phyloP scores from a whole-genome alignment of 805 yeast genomes.

The Candida germanica region DNA sequence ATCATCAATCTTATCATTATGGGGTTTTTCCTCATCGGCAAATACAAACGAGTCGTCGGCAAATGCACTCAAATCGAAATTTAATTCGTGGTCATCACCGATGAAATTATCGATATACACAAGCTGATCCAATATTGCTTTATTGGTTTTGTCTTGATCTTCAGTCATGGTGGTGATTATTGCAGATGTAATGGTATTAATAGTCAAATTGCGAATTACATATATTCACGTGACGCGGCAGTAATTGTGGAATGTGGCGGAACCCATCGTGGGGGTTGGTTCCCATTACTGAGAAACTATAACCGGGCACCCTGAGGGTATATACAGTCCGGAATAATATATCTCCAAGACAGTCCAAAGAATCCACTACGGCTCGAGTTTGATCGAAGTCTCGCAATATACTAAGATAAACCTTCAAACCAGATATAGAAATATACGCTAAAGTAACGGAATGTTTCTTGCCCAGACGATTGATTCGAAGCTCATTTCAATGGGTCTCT shows the following conservation, averaged over 20 bases:
- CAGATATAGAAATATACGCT: too few species aligned
- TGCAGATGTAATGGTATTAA: neutral
- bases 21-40: conserved; percentile 78
- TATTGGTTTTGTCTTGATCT: conserved; percentile 15
- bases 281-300: too few species aligned
- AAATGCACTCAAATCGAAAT: conserved; percentile 69
- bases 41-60: conserved; percentile 79
- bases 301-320: too few species aligned
- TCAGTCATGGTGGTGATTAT: conserved; percentile 5
- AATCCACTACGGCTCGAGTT: too few species aligned
- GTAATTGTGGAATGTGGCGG: neutral
- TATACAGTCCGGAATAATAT: too few species aligned
- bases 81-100: conserved; percentile 45
- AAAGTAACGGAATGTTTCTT: too few species aligned
- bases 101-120: conserved; percentile 78
- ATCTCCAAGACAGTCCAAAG: too few species aligned
- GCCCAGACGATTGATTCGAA: too few species aligned
- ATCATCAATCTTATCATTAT: conserved; percentile 17
- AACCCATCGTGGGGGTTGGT: neutral
- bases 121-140: conserved; percentile 64
- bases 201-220: conserved; percentile 1
- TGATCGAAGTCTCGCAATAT: too few species aligned
- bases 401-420: too few species aligned
- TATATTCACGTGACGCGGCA: conserved; percentile 9
- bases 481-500: too few species aligned